Percentiles rank a stretch among this genome's conserved stretches.
phyloP scores from a whole-genome alignment of 1,284 basidiomycete species.

The Cryptococcus amylolentus region DNA sequence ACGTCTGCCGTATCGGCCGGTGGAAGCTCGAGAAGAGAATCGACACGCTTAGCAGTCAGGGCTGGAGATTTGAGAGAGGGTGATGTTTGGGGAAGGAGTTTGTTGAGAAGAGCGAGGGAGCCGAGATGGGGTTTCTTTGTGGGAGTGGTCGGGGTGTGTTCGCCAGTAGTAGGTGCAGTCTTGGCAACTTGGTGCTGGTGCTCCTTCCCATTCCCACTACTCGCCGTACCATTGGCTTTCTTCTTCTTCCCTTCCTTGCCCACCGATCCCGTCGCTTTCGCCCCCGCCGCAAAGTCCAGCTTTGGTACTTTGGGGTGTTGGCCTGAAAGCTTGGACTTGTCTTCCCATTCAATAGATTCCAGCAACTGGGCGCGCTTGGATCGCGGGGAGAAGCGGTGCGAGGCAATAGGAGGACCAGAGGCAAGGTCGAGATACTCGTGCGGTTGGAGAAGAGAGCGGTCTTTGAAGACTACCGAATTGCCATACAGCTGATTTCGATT shows the following conservation, averaged over 20 bases:
- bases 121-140: constrained; percentile 7
- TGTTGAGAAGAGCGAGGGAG: constrained; percentile 6
- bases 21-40: constrained; percentile 16
- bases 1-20: constrained; percentile 25
- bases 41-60: constrained; percentile 37
- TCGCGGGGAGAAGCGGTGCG: constrained; percentile 42
- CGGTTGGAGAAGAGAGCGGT: constrained; percentile 48
- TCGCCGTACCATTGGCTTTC: not conserved
- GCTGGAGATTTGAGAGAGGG: constrained; percentile 36
- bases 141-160: constrained; percentile 1
- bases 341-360: constrained; percentile 49
- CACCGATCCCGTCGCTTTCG: constrained; percentile 36
- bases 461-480: constrained; percentile 52
- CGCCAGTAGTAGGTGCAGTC: not conserved
- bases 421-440: constrained; percentile 54
- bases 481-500: constrained; percentile 42
- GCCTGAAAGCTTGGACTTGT: constrained; percentile 46
- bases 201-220: not conserved
- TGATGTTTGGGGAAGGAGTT: constrained; percentile 7
- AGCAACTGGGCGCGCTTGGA: constrained; percentile 48
- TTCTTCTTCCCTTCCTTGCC: constrained; percentile 36
- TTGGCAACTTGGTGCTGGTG: not conserved
- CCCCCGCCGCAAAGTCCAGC: constrained; percentile 42
- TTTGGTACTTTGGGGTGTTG: constrained; percentile 41
- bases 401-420: constrained; percentile 49